Conservation (phyloP, 2,329 filamentous ascomycete species). For the Aulographum hederae region DNA sequence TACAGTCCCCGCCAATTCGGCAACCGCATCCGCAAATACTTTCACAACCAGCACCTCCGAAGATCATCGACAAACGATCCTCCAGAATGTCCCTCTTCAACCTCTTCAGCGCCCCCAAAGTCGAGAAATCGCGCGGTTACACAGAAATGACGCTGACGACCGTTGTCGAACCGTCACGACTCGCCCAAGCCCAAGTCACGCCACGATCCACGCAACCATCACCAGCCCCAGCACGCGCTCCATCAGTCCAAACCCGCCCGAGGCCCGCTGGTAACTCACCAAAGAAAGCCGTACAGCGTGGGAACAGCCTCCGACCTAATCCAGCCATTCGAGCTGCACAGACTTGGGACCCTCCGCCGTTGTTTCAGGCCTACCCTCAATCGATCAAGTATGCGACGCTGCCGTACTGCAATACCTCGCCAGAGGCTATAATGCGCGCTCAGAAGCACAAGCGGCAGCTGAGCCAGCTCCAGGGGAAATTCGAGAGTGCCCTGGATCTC, state of each 20-base stretch:
- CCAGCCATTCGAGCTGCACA: background rate
- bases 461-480: constrained; percentile 18
- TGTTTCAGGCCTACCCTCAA: constrained; percentile 79
- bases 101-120: constrained; percentile 30
- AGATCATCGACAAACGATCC: constrained; percentile 13
- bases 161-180: background rate
- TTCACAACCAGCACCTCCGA: no score
- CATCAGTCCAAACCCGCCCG: background rate
- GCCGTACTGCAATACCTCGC: constrained; percentile 45
- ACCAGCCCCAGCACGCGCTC: background rate
- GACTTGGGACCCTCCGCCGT: constrained; percentile 40
- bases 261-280: background rate
- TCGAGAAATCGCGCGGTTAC: constrained; percentile 27
- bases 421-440: constrained; percentile 49
- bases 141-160: constrained; percentile 20
- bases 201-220: background rate
- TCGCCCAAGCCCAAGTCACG: background rate
- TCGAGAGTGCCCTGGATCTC: constrained; percentile 17
- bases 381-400: constrained; percentile 58
- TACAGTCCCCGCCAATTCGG: no score
- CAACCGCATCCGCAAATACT: no score
- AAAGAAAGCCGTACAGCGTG: background rate
- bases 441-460: constrained; percentile 33
- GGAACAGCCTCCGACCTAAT: background rate
- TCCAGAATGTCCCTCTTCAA: constrained; percentile 31